phyloP scores from a whole-genome alignment of 1,139 yeast species.

The Scheffersomyces parashehatae region DNA sequence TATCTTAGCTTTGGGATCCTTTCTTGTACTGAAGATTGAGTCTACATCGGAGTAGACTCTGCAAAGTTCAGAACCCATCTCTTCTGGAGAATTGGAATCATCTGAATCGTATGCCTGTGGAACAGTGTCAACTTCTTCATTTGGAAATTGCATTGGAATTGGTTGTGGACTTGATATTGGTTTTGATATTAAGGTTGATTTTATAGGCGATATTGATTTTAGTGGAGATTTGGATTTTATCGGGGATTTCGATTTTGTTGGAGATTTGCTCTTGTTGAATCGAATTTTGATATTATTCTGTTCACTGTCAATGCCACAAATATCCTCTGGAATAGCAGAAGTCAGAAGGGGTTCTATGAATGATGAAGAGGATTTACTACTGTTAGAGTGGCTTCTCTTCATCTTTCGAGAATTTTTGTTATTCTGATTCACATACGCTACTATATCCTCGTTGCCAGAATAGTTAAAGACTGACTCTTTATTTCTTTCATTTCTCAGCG shows the following conservation, averaged over 20 bases:
- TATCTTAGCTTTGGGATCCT: slow-evolving; percentile 1
- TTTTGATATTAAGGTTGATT: background rate
- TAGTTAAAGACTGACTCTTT: background rate
- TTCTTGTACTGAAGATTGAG: slow-evolving; percentile 21
- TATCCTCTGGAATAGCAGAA: background rate
- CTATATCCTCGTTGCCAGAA: background rate
- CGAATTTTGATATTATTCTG: slow-evolving; percentile 8
- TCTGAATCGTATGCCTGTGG: slow-evolving; percentile 2
- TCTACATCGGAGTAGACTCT: slow-evolving; percentile 22
- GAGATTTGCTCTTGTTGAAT: slow-evolving; percentile 3
- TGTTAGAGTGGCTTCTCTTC: background rate
- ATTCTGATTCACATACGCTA: background rate
- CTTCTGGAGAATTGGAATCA: slow-evolving; percentile 7
- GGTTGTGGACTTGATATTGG: background rate
- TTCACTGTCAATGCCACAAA: slow-evolving; percentile 5
- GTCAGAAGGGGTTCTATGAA: background rate
- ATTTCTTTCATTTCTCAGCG: background rate
- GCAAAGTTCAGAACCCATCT: slow-evolving; percentile 6
- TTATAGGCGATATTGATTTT: background rate
- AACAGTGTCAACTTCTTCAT: slow-evolving; percentile 4
- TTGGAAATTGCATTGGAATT: background rate
- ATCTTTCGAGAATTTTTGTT: background rate
- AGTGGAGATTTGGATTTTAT: background rate
- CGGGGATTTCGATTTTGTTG: no score
- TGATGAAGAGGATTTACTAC: background rate